These are phyloP conservation scores for Quercus rubra DNA, from an alignment of 306 rosid genomes.

Conservation along the genomic window DNA sequence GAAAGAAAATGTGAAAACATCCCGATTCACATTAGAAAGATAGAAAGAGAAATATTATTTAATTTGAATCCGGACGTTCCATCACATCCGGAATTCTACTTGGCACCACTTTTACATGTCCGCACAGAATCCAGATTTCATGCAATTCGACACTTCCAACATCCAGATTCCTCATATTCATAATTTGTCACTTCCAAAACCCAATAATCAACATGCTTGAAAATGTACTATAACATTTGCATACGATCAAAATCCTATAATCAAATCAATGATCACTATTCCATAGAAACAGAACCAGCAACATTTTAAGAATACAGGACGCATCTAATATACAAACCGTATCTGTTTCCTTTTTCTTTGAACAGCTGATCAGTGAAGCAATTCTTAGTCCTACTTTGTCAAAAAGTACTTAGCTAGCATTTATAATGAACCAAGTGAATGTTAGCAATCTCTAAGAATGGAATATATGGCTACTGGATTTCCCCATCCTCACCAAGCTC, in stretches of 20 bases:
- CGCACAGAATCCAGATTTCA: too few species aligned
- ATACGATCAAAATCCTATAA: background rate
- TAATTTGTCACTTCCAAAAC: too few species aligned
- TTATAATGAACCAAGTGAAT: background rate
- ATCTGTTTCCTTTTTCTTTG: background rate
- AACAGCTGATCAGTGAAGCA: background rate
- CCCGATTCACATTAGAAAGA: too few species aligned
- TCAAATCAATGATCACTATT: background rate
- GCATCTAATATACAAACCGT: background rate
- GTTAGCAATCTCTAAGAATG: background rate
- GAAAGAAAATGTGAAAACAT: too few species aligned
- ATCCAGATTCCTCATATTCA: too few species aligned
- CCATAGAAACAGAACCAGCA: background rate
- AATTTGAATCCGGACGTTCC: too few species aligned
- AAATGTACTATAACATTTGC: background rate
- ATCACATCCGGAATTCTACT: too few species aligned
- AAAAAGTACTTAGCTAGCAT: background rate
- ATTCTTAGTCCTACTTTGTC: background rate
- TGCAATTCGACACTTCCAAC: too few species aligned
- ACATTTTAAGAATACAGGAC: background rate
- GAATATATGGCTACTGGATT: constrained; percentile 31
- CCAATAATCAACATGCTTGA: too few species aligned
- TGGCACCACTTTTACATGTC: too few species aligned
- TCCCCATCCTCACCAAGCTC: constrained; percentile 94
- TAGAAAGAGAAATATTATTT: too few species aligned